Evolutionary conservation across 441 rosid species (phyloP), one percentile per base, ranked within the genome.

Genomic region (Mallotus repandus): DNA sequence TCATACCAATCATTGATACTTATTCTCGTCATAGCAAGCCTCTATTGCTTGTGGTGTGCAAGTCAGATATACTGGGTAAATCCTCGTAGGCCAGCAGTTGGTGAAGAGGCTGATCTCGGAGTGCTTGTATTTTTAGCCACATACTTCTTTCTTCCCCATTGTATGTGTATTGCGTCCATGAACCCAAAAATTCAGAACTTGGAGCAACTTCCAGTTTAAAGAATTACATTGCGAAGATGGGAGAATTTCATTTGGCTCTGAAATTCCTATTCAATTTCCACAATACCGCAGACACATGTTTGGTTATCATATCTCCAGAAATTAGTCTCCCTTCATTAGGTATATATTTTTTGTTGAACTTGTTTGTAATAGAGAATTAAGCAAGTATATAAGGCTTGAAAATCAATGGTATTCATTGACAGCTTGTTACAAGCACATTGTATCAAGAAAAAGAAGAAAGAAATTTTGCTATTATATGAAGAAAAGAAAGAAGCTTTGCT

Each of bases 61-160:
- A 85, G 86, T 81, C 91, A 87, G 77, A 84, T 84, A 78, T 86
- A 84, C 73, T 80, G 82, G 89, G 81, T 82, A 35, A 72, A 74
- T 73, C 89, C 90, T 75, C 88, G 84, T 29, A 81, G 81, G 73
- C 82, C 94, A 13, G 89, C 91, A n/a, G 88, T 85, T 18, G 94
- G 91, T 2, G 91, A 89, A 82, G 91, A 87, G 82, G 91, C 94
- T 62, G 91, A 89, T 80, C 91, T 88, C 35, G 90, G 94, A 61
- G 85, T 89, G 58, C 76, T 88, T 49, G 68, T 87, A 62, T 87
- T 86, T 76, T 48, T 85, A 52, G 82, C 83, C 21, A 76, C 75
- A 0, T 86, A 80, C 73, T 86, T 89, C 78, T 80, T 87, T 73
- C 85, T 89, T 12, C 94, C 94, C 14, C 86, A 84, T 41, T 76